Evolutionary conservation across 2,329 filamentous ascomycete genomes (phyloP), one percentile per base, ranked within the genome.

Genomic region (Colletotrichum musicola): DNA sequence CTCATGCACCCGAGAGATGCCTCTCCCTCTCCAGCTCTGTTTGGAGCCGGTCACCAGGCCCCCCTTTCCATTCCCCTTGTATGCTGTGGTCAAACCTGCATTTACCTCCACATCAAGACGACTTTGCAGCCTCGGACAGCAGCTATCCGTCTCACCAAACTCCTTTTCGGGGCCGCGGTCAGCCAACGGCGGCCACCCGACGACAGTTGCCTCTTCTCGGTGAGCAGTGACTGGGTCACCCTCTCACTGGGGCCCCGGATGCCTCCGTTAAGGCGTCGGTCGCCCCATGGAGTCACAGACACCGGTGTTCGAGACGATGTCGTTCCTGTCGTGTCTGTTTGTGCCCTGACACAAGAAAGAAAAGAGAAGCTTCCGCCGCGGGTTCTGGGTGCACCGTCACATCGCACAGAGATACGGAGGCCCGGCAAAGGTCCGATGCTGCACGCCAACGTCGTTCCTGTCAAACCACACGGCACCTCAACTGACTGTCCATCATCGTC

Each of bases 391-490:
- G 49, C 61, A 47, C 47, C 50, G 49, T 68, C 55, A 61, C 62
- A 68, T 68, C 55, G 44, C 55, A 68, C 65, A 65, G 44, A 68
- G 65, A 68, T 65, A 35, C 3, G 30, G 30, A 35, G 30, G 65
- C 55, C 65, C 65, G 62, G 65, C 22, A 65, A 68, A 68, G 65
- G 62, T 68, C 65, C 65, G 65, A 68, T 68, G 62, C 65, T 65
- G 62, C 65, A 68, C 62, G 55, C 55, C 65, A 68, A 65, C 61
- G 62, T 60, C 49, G 62, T 65, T 35, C 44, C 51, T 46, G 55
- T 59, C 53, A 64, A 46, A 68, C 38, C 46, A 20, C 44, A 20
- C 30, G 6, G 18, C 30, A 16, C 20, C 14, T n/a, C 16, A 35
- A 30, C 40, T 13, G 49, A 16, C 42, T n/a, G 30, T 27, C 61